Evolutionary conservation across 208 protist genomes (phyloP).

Genomic region (Naegleria fowleri): DNA sequence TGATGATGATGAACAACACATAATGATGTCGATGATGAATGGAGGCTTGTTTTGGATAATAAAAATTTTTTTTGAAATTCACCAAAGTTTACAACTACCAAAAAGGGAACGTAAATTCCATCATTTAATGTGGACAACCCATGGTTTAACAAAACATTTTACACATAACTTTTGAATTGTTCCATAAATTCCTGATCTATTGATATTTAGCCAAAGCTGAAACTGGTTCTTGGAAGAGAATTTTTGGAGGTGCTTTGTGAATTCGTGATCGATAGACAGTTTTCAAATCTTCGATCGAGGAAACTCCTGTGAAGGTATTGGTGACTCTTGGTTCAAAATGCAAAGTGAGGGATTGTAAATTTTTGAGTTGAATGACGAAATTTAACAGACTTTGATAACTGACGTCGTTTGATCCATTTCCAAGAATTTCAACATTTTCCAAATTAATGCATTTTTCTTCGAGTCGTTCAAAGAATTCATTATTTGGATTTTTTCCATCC

Average conservation of each 20-base stretch:
- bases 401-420: background rate
- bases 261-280: background rate
- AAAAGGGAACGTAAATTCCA: too few relatives aligned
- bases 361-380: background rate
- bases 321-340: background rate
- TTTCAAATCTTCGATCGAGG: background rate
- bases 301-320: background rate
- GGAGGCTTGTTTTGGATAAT: too few relatives aligned
- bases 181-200: too few relatives aligned
- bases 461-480: background rate
- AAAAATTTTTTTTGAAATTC: too few relatives aligned
- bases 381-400: background rate
- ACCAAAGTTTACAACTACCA: too few relatives aligned
- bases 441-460: background rate
- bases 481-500: background rate
- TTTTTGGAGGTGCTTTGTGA: background rate
- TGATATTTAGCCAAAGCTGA: background rate
- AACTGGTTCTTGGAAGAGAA: background rate
- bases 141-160: too few relatives aligned
- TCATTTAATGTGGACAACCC: too few relatives aligned
- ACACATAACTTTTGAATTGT: too few relatives aligned
- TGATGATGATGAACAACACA: too few relatives aligned
- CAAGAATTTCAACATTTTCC: background rate
- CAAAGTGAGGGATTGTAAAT: background rate
- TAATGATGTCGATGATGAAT: too few relatives aligned